Evolutionary conservation across 441 rosid species (phyloP).

Genomic region (Erodium texanum): DNA sequence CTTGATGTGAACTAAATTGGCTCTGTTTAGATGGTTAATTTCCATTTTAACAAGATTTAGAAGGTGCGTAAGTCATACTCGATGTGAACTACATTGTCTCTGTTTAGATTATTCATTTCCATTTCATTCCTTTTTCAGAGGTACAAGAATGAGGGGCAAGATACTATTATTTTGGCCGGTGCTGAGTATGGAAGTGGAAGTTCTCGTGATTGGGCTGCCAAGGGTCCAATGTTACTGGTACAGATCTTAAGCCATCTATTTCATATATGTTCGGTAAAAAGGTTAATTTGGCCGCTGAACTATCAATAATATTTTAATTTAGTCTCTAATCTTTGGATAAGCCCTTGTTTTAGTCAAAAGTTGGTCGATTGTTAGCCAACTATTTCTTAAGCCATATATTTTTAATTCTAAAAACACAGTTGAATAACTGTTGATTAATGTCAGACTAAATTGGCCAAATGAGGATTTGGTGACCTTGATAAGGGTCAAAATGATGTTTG

Average conservation of each 20-base stretch:
- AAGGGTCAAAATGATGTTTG: neutral
- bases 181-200: conserved; percentile 96
- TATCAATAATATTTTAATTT: neutral
- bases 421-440: no score
- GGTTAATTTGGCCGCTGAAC: neutral
- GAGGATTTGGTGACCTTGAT: no score
- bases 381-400: no score
- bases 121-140: conserved; percentile 13
- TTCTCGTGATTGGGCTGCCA: conserved; percentile 98
- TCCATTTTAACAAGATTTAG: neutral
- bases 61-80: neutral
- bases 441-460: no score
- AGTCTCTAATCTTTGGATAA: neutral
- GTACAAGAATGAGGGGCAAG: conserved; percentile 59
- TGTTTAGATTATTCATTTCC: neutral
- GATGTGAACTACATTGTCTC: neutral
- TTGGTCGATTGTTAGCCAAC: neutral
- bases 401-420: no score
- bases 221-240: conserved; percentile 94
- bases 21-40: neutral
- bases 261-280: neutral
- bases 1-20: neutral
- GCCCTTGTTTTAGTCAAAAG: no score
- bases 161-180: conserved; percentile 74
- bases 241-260: neutral